Conservation (phyloP, 192 early-diverging fungal genomes). For the Spinellus fusiger region DNA sequence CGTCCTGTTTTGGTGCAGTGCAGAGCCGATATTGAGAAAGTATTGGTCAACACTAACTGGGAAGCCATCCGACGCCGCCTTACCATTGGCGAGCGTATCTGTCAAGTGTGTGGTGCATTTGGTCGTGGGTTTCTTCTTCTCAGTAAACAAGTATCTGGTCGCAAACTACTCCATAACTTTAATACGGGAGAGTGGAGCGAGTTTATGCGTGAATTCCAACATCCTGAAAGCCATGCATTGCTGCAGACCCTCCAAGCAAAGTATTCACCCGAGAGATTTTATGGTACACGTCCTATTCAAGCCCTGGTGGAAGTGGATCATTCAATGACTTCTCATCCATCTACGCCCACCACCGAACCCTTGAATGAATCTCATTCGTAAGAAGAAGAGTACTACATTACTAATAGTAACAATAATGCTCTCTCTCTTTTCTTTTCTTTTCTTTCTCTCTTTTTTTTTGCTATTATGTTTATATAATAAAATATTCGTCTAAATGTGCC, state of each 20-base stretch:
- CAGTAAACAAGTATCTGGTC: constrained; percentile 27
- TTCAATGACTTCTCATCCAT: too few relatives aligned
- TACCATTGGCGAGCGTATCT: constrained; percentile 35
- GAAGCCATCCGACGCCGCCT: constrained; percentile 33
- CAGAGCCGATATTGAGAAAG: constrained; percentile 26
- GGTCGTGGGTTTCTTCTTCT: constrained; percentile 29
- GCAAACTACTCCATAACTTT: constrained; percentile 32
- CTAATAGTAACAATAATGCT: not conserved
- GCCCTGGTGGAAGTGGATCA: not conserved
- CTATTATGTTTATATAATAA: not conserved
- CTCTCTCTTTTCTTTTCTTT: not conserved
- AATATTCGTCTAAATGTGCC: not conserved
- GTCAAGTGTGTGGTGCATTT: constrained; percentile 15
- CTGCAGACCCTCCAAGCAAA: constrained; percentile 20
- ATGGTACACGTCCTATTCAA: not conserved
- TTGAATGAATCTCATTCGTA: not conserved
- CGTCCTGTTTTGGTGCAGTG: constrained; percentile 25
- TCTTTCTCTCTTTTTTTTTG: not conserved
- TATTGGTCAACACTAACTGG: constrained; percentile 31
- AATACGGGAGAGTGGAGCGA: constrained; percentile 30
- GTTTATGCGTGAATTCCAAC: constrained; percentile 25
- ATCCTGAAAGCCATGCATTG: constrained; percentile 13
- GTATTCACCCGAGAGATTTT: constrained; percentile 17
- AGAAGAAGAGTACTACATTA: too few relatives aligned
- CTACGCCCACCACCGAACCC: not conserved